Base-by-base conservation (phyloP, 176 grass and related monocot genomes). In the Guadua angustifolia region DNA sequence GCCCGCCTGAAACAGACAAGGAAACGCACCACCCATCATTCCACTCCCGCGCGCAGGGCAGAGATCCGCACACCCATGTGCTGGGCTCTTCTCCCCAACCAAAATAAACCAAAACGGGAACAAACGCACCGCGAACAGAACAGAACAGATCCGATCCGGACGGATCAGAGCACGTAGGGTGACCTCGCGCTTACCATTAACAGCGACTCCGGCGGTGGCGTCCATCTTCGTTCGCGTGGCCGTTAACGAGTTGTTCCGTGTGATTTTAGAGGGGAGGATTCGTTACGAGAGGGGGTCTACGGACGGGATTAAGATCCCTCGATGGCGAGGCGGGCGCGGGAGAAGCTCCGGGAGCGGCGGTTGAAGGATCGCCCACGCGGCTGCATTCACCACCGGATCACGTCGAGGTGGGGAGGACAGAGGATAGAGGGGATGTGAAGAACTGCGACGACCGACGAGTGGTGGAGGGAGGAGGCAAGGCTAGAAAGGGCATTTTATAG, bases 271-370 rank as follows among this genome's bases (percentile, higher is more conserved):
- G 22, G 50, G 45, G 15, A 43, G 66, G 75, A 44, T 49, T 55
- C 1, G 61, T 35, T 14, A 69, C 22, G 15, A 46, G 39, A 9
- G 9, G 45, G 0, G 69, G 65, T 6, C 24, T 10, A 40, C 7
- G 39, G 39, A 25, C 1, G 60, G 26, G 79, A 22, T 53, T 95
- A 98, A 66, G 86, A 94, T 6, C 96, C 96, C 85, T 95, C 96
- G 82, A 98, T 84, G 57, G 96, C 96, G 50, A 92, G 12, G 79
- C 96, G 96, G 74, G 91, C 79, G 75, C 96, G 86, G 53, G 93
- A 95, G 89, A 98, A 98, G 85, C 96, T 95, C 80, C 96, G 89
- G 72, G 96, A 98, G 63, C 91, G 89, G 74, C 96, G 80, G 79
- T 98, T 90, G 84, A 75, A 73, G 1, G 85, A 51, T 55, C 85